Evolutionary conservation across 176 grass and related monocot genomes (phyloP), one percentile per base, ranked within the genome.

Genomic region (Aegilops bicornis): DNA sequence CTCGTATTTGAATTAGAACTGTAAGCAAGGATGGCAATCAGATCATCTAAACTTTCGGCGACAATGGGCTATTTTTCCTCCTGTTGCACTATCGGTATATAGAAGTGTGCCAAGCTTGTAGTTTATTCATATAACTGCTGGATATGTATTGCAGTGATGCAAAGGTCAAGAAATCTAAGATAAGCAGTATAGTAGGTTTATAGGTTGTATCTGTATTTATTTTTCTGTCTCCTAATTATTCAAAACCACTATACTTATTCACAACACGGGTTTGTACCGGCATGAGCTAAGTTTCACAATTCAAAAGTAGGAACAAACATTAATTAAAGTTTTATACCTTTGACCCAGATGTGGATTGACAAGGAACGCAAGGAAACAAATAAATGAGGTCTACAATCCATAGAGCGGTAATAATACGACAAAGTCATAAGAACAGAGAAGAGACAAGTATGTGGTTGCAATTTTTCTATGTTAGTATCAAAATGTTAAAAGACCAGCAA

Each of bases 91-190:
- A 29, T 66, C 27, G 14, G 64, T 64, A n/a, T 59, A 37, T 36
- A 32, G 15, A 60, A 79, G 73, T 73, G 75, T 79, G 25, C 12
- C 0, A 9, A 87, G 32, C 73, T 58, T 86, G 68, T 50, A 65
- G 84, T 83, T 74, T 67, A 59, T 83, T 83, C 9, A 83, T 73
- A 24, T 83, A 90, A 67, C 54, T 42, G 29, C 20, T 83, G 52
- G 73, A 39, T 79, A 25, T 78, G 79, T 82, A 87, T 43, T 74
- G 65, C 78, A 74, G n/a, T 83, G 58, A 54, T 71, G 54, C 23
- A 78, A 90, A 47, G 7, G 27, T 47, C 23, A 69, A 56, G 29
- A 77, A 82, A 82, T 86, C 32, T 79, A n/a, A 59, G 84, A 73
- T 69, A 54, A 64, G 17, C 15, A 65, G 56, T 79, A 78, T 81